phyloP scores from a whole-genome alignment of 257 asterid genomes.

The Solanum arcanum region DNA sequence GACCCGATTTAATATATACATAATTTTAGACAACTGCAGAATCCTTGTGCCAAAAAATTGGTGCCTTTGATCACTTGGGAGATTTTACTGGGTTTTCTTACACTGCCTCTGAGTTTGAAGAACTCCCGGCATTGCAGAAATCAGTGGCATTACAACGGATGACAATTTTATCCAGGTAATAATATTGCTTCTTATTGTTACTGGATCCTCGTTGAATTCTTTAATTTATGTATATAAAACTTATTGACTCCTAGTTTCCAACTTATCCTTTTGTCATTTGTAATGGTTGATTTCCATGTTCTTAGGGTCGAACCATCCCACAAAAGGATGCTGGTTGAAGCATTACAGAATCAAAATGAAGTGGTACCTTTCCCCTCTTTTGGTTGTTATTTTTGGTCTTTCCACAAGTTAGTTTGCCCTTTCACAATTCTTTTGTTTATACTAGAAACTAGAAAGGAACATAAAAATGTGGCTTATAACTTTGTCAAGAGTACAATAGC shows the following conservation, averaged over 20 bases:
- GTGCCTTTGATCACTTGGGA: conserved; percentile 77
- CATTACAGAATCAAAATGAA: conserved; percentile 91
- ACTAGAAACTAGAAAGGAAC: not conserved
- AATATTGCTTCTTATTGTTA: not conserved
- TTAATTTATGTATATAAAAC: not conserved
- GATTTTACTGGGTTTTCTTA: conserved; percentile 78
- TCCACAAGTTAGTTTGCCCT: not conserved
- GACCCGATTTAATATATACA: not conserved
- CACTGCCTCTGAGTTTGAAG: conserved; percentile 96
- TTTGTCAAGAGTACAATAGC: not conserved
- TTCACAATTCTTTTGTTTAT: not conserved
- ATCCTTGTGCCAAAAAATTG: conserved; percentile 80
- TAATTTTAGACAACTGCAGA: conserved; percentile 72
- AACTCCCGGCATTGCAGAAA: conserved; percentile 81
- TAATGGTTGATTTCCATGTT: conserved; percentile 2
- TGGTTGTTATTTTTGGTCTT: not conserved
- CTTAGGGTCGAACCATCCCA: conserved; percentile 98
- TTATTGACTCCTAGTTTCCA: not conserved
- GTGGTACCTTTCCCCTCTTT: conserved; percentile 48
- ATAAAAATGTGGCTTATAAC: not conserved
- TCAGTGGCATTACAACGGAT: conserved; percentile 81
- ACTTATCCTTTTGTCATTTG: conserved; percentile 5
- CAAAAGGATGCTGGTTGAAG: conserved; percentile 97
- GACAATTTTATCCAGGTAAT: conserved; percentile 77
- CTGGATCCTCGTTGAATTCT: not conserved